These are phyloP conservation scores for Pythium utonaiense DNA, from an alignment of 352 stramenopile species.

Conservation along the genomic window DNA sequence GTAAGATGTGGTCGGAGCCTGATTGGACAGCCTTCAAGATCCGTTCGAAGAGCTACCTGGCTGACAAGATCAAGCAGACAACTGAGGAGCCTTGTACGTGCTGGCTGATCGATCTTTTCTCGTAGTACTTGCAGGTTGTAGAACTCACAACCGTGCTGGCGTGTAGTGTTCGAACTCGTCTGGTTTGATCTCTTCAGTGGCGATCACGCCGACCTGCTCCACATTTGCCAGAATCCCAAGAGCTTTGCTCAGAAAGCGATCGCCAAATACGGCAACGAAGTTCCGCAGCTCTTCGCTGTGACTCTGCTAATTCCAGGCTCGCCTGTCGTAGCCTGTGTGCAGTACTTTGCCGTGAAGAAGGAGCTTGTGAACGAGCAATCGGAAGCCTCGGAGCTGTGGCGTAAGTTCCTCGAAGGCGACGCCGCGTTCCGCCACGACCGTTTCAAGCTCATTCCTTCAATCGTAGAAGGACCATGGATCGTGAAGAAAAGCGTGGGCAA, in stretches of 20 bases:
- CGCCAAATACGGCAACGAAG: slow-evolving; percentile 58
- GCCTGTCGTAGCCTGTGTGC: slow-evolving; percentile 60
- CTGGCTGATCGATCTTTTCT: too few species aligned
- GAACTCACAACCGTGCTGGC: background rate
- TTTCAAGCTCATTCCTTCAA: slow-evolving; percentile 76
- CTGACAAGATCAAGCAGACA: slow-evolving; percentile 56
- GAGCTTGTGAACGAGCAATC: background rate
- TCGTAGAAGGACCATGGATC: slow-evolving; percentile 78
- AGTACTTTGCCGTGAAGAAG: slow-evolving; percentile 68
- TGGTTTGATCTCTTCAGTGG: slow-evolving; percentile 83
- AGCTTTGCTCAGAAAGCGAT: slow-evolving; percentile 63
- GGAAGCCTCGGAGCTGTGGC: slow-evolving; percentile 40
- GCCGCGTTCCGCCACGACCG: slow-evolving; percentile 66
- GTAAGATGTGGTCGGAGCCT: slow-evolving; percentile 74
- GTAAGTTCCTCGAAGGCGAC: slow-evolving; percentile 57
- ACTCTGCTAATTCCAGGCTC: slow-evolving; percentile 69
- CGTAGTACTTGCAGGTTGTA: too few species aligned
- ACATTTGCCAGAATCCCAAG: slow-evolving; percentile 63
- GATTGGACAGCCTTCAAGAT: slow-evolving; percentile 61
- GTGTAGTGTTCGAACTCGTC: slow-evolving; percentile 73
- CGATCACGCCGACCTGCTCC: slow-evolving; percentile 58
- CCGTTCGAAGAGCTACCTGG: slow-evolving; percentile 67
- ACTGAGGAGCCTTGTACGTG: slow-evolving; percentile 63
- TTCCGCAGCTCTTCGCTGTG: slow-evolving; percentile 71
- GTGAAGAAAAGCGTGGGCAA: slow-evolving; percentile 75